A percentile compares a stretch with the other conserved stretches of the same genome.
Evolutionary conservation across 2,329 filamentous ascomycete genomes (phyloP).

Genomic region (Alternaria arborescens): DNA sequence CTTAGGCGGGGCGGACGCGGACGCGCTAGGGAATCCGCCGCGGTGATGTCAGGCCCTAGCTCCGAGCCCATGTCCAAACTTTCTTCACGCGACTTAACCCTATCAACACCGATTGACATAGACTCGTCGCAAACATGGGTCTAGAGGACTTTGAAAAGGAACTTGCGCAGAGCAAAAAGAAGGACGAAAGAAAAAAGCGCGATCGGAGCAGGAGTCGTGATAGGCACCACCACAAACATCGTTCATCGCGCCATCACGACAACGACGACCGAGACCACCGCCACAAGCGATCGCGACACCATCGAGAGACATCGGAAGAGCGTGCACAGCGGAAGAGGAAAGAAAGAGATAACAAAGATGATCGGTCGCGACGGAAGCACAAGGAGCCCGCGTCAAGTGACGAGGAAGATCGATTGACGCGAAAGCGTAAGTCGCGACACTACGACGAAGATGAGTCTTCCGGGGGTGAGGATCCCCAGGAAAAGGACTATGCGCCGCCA

Average conservation of each 20-base stretch:
- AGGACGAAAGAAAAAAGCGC: slow-evolving; percentile 59
- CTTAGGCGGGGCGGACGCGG: slow-evolving; percentile 42
- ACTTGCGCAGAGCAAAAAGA: slow-evolving; percentile 71
- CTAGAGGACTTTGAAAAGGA: slow-evolving; percentile 80
- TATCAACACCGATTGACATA: neutral
- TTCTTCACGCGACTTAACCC: slow-evolving; percentile 15
- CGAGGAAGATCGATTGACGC: slow-evolving; percentile 44
- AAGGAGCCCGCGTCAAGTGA: slow-evolving; percentile 45
- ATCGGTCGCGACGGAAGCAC: slow-evolving; percentile 48
- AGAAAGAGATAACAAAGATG: slow-evolving; percentile 46
- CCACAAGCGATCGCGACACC: slow-evolving; percentile 71
- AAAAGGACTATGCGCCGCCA: slow-evolving; percentile 56
- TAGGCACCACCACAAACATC: slow-evolving; percentile 53
- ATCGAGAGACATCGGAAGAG: slow-evolving; percentile 53
- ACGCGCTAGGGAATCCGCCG: slow-evolving; percentile 23
- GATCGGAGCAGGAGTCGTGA: slow-evolving; percentile 55
- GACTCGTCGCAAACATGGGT: slow-evolving; percentile 57
- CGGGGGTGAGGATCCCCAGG: slow-evolving; percentile 46
- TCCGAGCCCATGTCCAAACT: slow-evolving; percentile 19
- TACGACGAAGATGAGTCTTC: slow-evolving; percentile 44
- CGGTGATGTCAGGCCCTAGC: slow-evolving; percentile 41
- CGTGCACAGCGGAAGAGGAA: slow-evolving; percentile 57
- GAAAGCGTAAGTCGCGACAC: slow-evolving; percentile 46
- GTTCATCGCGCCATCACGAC: slow-evolving; percentile 55
- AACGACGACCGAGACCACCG: slow-evolving; percentile 62